Evolutionary conservation across 805 yeast species (phyloP).

Genomic region (Candida maesae): DNA sequence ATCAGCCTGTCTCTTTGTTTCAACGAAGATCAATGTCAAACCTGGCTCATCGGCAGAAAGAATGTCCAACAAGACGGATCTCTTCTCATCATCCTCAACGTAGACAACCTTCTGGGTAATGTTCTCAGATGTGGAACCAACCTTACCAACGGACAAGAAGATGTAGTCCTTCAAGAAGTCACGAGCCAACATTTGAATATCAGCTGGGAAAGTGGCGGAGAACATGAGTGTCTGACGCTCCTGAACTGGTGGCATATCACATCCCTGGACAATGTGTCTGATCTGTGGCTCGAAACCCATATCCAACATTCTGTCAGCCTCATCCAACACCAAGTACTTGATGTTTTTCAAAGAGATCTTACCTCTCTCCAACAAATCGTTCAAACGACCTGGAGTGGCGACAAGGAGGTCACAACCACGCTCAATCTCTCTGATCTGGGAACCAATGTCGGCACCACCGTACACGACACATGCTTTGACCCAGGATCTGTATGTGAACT

Average conservation of each 20-base stretch:
- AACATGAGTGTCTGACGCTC: slow-evolving; percentile 97
- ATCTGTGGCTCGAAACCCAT: slow-evolving; percentile 99
- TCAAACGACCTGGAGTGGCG: slow-evolving; percentile 99
- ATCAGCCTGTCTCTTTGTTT: slow-evolving; percentile 99
- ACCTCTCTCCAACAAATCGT: slow-evolving; percentile 94
- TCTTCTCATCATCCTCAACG: slow-evolving; percentile 93
- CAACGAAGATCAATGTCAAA: slow-evolving; percentile 91
- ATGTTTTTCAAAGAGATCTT: slow-evolving; percentile 83
- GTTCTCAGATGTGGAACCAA: slow-evolving; percentile 98
- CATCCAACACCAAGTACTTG: slow-evolving; percentile 92
- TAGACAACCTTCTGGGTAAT: slow-evolving; percentile 90
- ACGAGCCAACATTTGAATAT: slow-evolving; percentile 94
- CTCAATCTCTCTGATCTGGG: slow-evolving; percentile 83
- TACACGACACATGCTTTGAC: slow-evolving; percentile 93
- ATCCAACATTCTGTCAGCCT: slow-evolving; percentile 99
- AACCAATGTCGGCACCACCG: slow-evolving; percentile 95
- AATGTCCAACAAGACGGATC: slow-evolving; percentile 84
- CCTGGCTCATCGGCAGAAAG: slow-evolving; percentile 77
- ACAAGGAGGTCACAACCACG: slow-evolving; percentile 95
- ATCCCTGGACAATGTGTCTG: slow-evolving; percentile 94
- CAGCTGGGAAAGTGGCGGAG: slow-evolving; percentile 98
- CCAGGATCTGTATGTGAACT: slow-evolving; percentile 97
- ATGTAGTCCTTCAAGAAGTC: slow-evolving; percentile 95
- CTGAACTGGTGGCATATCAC: slow-evolving; percentile 92
- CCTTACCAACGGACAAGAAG: slow-evolving; percentile 97